Base-by-base conservation (phyloP, 2,329 filamentous ascomycete genomes). In the Penicillium glabrum region DNA sequence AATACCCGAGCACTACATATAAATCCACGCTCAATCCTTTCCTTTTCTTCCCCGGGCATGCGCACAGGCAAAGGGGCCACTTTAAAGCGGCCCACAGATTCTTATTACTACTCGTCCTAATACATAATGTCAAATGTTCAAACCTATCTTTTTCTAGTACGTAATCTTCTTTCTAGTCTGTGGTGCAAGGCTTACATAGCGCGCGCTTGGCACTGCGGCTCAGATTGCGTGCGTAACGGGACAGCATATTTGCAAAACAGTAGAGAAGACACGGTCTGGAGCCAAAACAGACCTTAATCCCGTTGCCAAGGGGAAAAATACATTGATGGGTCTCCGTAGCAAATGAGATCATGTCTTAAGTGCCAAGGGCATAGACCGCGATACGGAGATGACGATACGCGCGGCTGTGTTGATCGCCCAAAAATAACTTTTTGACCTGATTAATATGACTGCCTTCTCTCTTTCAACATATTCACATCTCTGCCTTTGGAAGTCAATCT, bases 71-170 rank as follows among this genome's bases (percentile, higher is more conserved):
- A 26, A 16, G 23, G n/a, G 19, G 41, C 31, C 41, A 24, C 21
- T 27, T 7, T 50, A 35, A 27, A 39, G 27, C 35, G 37, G 39
- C 45, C 46, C 35, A 33, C 52, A 41, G 41, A 33, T 51, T 51
- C 33, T 53, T 60, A 54, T 64, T 57, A 44, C 41, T 61, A 62
- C 49, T 51, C 56, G 56, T 23, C 55, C 31, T 64, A 67, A 67
- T 67, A 60, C 46, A 63, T 66, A 66, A 68, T 69, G 57, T 63
- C 58, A 64, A 65, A 61, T 61, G 52, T 57, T 33, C 51, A 57
- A 31, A 8, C 13, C 46, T 9, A 21, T 35, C n/a, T 19, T 33
- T 19, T 26, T 7, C 8, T 14, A n/a, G 9, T 41, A 41, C 33
- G 47, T 41, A 50, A 41, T 37, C 47, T 16, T 24, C 8, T n/a